phyloP scores from a whole-genome alignment of 371 early-diverging fungal genomes.

The Mortierella sp. region DNA sequence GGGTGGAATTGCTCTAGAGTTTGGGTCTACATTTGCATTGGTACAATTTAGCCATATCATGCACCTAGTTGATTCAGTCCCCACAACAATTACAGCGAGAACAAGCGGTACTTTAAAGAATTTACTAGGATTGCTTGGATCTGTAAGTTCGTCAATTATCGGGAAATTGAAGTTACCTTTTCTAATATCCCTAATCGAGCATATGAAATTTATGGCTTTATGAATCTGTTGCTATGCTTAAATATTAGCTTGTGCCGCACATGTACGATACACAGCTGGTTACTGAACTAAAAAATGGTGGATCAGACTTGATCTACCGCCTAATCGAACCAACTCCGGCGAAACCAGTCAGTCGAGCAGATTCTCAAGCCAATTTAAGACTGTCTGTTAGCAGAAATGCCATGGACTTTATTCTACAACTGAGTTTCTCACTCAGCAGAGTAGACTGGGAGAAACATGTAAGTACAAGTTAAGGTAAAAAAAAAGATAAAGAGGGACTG shows the following conservation, averaged over 20 bases:
- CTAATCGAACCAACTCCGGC: constrained; percentile 39
- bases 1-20: constrained; percentile 62
- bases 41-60: constrained; percentile 73
- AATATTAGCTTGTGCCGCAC: constrained; percentile 36
- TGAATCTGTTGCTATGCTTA: neutral
- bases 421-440: constrained; percentile 60
- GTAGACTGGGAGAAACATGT: constrained; percentile 73
- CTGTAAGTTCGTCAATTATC: constrained; percentile 17
- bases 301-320: constrained; percentile 43
- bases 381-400: constrained; percentile 68
- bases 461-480: constrained; percentile 5
- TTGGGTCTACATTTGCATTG: constrained; percentile 75
- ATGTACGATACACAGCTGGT: constrained; percentile 55
- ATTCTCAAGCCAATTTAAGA: constrained; percentile 46
- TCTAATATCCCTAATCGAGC: neutral
- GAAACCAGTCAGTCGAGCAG: constrained; percentile 17
- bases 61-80: constrained; percentile 59
- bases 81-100: constrained; percentile 11
- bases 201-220: neutral
- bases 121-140: constrained; percentile 42
- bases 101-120: constrained; percentile 35
- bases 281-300: constrained; percentile 51
- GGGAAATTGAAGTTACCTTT: neutral
- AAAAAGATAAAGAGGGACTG: too few relatives aligned
- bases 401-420: constrained; percentile 66